These are phyloP conservation scores for Blastobotrys illinoisensis DNA, from an alignment of 1,139 yeast species.

Conservation along the genomic window DNA sequence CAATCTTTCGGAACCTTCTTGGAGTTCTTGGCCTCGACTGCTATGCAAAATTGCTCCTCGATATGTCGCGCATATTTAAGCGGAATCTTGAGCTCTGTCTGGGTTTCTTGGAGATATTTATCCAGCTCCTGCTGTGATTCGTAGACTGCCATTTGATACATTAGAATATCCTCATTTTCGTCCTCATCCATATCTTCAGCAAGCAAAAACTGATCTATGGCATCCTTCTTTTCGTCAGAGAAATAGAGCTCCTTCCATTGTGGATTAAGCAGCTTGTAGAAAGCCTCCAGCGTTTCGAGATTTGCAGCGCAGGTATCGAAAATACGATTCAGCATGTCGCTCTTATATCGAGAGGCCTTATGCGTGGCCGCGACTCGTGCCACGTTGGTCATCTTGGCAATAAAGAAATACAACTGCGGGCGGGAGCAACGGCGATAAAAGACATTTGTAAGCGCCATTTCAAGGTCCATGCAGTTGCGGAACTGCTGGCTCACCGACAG, in stretches of 20 bases:
- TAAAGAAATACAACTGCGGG: conserved; percentile 57
- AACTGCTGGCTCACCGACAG: conserved; percentile 8
- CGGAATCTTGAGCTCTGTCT: conserved; percentile 5
- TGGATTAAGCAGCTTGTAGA: conserved; percentile 2
- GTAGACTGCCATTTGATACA: conserved; percentile 1
- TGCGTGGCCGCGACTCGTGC: conserved; percentile 22
- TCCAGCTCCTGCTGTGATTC: conserved; percentile 6
- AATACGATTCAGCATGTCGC: conserved; percentile 30
- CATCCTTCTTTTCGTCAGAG: conserved; percentile 1
- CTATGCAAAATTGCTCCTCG: conserved; percentile 10
- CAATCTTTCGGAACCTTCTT: conserved; percentile 63
- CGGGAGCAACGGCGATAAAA: conserved; percentile 39
- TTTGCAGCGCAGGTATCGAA: conserved; percentile 23
- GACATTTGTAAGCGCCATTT: conserved; percentile 42
- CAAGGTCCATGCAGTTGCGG: conserved; percentile 41
- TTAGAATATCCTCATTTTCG: conserved; percentile 2
- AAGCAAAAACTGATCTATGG: conserved; percentile 6
- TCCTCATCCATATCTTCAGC: conserved; percentile 7
- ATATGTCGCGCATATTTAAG: conserved; percentile 4
- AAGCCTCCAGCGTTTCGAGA: background rate
- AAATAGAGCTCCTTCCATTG: conserved; percentile 7
- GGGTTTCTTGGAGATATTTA: conserved; percentile 5
- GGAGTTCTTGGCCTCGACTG: conserved; percentile 23
- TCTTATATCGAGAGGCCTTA: conserved; percentile 20
- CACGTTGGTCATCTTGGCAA: conserved; percentile 36